These are phyloP conservation scores for Kentomonas sorsogonicus DNA, from an alignment of 208 protist genomes.

Conservation along the genomic window DNA sequence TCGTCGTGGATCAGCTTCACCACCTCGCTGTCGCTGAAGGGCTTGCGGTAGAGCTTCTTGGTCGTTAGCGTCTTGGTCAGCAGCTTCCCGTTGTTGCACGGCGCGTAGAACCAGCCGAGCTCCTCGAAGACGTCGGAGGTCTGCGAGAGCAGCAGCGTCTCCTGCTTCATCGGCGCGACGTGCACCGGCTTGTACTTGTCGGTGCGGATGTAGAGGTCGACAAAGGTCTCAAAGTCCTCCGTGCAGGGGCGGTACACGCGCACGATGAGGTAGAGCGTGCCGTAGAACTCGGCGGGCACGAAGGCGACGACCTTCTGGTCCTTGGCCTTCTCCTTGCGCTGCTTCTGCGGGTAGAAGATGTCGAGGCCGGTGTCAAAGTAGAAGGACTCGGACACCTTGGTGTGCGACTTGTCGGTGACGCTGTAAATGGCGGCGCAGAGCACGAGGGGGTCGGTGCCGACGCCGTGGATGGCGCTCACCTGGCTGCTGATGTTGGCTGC, in stretches of 20 bases:
- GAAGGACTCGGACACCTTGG: slow-evolving; percentile 84
- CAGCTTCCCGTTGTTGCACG: slow-evolving; percentile 25
- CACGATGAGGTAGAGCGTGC: slow-evolving; percentile 58
- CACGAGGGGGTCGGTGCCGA: slow-evolving; percentile 68
- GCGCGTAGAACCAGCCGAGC: slow-evolving; percentile 56
- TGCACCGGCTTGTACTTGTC: slow-evolving; percentile 78
- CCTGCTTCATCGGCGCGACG: slow-evolving; percentile 80
- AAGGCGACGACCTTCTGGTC: slow-evolving; percentile 68
- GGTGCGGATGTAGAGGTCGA: slow-evolving; percentile 74
- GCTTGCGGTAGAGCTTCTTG: slow-evolving; percentile 49
- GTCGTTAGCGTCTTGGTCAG: slow-evolving; percentile 18
- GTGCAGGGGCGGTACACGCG: slow-evolving; percentile 61
- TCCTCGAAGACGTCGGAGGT: slow-evolving; percentile 75
- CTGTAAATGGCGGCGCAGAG: slow-evolving; percentile 57
- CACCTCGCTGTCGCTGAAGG: slow-evolving; percentile 41
- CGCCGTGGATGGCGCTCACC: slow-evolving; percentile 67
- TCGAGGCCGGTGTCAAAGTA: slow-evolving; percentile 79
- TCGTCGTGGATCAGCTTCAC: slow-evolving; percentile 48
- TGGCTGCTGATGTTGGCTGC: slow-evolving; percentile 43
- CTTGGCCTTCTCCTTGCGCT: slow-evolving; percentile 43
- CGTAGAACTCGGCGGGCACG: slow-evolving; percentile 73
- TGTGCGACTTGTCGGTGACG: slow-evolving; percentile 28
- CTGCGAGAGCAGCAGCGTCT: slow-evolving; percentile 68
- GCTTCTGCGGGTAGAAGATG: slow-evolving; percentile 81
- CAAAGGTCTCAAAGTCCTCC: slow-evolving; percentile 82